phyloP scores from a whole-genome alignment of 202 grass and related monocot genomes.

The Setaria italica region DNA sequence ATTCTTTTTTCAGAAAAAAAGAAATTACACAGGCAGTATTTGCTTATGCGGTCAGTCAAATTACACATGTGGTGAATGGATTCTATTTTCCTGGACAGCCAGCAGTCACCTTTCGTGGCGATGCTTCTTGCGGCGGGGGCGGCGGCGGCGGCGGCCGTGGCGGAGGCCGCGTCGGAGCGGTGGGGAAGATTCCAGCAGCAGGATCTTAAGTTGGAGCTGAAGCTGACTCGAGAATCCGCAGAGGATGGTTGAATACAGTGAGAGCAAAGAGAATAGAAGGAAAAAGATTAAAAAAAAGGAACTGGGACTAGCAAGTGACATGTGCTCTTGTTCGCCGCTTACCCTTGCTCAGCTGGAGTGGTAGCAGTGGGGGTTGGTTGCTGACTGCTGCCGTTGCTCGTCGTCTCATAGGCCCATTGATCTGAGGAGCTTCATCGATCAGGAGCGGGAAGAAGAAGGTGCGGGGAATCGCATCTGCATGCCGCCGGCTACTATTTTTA shows the following conservation, averaged over 20 bases:
- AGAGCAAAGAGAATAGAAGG: neutral
- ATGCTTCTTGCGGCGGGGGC: neutral
- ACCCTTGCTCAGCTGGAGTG: slow-evolving; percentile 25
- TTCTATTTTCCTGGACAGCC: slow-evolving; percentile 17
- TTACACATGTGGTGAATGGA: slow-evolving; percentile 33
- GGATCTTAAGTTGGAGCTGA: neutral
- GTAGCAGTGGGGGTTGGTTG: neutral
- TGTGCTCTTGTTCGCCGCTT: slow-evolving; percentile 6
- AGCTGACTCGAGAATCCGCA: slow-evolving; percentile 40
- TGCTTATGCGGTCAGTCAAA: neutral
- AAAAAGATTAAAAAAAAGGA: neutral
- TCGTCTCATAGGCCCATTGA: slow-evolving; percentile 48
- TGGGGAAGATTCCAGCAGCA: slow-evolving; percentile 21
- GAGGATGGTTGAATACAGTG: neutral
- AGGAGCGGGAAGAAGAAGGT: neutral
- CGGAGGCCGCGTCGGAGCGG: slow-evolving; percentile 25
- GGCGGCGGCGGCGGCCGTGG: neutral
- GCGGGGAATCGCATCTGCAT: slow-evolving; percentile 40
- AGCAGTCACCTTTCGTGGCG: slow-evolving; percentile 40
- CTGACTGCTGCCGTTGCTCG: slow-evolving; percentile 4
- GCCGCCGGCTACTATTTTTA: slow-evolving; percentile 54
- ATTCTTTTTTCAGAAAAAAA: neutral
- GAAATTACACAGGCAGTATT: neutral
- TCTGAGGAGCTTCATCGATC: slow-evolving; percentile 13
- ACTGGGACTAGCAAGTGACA: neutral